Evolutionary conservation across 768 basidiomycete genomes (phyloP).

Genomic region (Suillus ampliporus): DNA sequence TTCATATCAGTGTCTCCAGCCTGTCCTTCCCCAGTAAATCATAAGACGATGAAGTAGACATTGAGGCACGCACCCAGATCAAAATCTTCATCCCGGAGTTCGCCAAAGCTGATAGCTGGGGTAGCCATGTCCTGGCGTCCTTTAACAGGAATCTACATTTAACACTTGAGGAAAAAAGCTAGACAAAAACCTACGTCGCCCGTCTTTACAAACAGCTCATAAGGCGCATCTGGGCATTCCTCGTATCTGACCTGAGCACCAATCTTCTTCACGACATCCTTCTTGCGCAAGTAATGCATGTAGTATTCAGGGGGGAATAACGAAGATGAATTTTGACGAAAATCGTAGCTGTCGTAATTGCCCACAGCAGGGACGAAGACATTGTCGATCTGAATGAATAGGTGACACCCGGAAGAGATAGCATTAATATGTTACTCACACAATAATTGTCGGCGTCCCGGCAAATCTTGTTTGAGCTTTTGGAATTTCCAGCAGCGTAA

Average conservation of each 20-base stretch:
- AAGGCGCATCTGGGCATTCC: slow-evolving; percentile 55
- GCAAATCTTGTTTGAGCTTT: slow-evolving; percentile 56
- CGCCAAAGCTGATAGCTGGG: slow-evolving; percentile 41
- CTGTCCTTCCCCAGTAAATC: slow-evolving; percentile 14
- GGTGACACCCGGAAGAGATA: neutral
- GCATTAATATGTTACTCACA: slow-evolving; percentile 42
- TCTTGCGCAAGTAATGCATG: slow-evolving; percentile 46
- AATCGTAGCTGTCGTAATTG: slow-evolving; percentile 57
- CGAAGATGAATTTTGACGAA: slow-evolving; percentile 58
- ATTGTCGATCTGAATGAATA: slow-evolving; percentile 45
- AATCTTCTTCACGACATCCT: slow-evolving; percentile 48
- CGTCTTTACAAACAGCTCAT: slow-evolving; percentile 49
- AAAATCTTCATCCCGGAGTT: slow-evolving; percentile 44
- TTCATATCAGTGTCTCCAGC: slow-evolving; percentile 36
- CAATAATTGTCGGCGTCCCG: slow-evolving; percentile 57
- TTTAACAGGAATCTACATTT: slow-evolving; percentile 9
- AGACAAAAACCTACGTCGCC: slow-evolving; percentile 53
- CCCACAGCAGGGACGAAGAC: slow-evolving; percentile 60
- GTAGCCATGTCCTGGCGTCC: slow-evolving; percentile 44
- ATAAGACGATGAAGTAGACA: too few relatives aligned
- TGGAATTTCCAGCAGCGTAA: slow-evolving; percentile 55
- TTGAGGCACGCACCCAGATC: slow-evolving; percentile 41
- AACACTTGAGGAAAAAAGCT: slow-evolving; percentile 14
- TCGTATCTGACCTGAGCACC: slow-evolving; percentile 56
- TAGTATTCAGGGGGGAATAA: slow-evolving; percentile 65